Evolutionary conservation across 1,139 yeast species (phyloP).

Genomic region (Candida smagusa): DNA sequence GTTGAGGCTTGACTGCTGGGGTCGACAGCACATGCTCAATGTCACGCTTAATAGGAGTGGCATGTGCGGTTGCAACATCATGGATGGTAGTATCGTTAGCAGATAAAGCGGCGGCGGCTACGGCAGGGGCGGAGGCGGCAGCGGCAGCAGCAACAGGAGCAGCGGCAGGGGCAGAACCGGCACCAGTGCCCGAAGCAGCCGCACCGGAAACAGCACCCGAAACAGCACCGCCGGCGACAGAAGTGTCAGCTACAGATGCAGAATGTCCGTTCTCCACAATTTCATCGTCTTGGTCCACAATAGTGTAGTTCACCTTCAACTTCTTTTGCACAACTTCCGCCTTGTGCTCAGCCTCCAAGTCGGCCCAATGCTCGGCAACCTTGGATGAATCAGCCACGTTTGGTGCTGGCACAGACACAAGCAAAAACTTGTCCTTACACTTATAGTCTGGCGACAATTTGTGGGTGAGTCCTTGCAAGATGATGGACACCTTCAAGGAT

Average conservation of each 20-base stretch:
- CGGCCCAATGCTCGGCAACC: slow-evolving; percentile 72
- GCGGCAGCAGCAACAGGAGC: slow-evolving; percentile 1
- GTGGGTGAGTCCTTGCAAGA: slow-evolving; percentile 77
- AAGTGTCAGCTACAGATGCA: slow-evolving; percentile 10
- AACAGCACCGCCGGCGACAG: slow-evolving; percentile 14
- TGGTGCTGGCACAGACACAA: slow-evolving; percentile 80
- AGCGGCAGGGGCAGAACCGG: slow-evolving; percentile 12
- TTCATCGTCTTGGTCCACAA: slow-evolving; percentile 27
- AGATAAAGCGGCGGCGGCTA: slow-evolving; percentile 7
- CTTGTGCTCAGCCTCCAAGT: slow-evolving; percentile 62
- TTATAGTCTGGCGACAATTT: slow-evolving; percentile 71
- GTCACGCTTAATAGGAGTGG: slow-evolving; percentile 13
- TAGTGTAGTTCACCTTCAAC: slow-evolving; percentile 69
- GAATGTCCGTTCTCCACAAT: slow-evolving; percentile 13
- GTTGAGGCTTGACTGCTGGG: slow-evolving; percentile 5
- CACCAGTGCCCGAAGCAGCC: slow-evolving; percentile 12
- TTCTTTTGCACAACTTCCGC: slow-evolving; percentile 64
- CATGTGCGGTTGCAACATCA: slow-evolving; percentile 15
- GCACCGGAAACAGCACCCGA: slow-evolving; percentile 3
- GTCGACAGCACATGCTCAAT: slow-evolving; percentile 4
- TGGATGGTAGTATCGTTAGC: slow-evolving; percentile 13
- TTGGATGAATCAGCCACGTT: slow-evolving; percentile 49
- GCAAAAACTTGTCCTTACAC: slow-evolving; percentile 89
- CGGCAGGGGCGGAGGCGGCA: slow-evolving; percentile 12
- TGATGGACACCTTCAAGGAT: slow-evolving; percentile 70